Evolutionary conservation across 768 basidiomycete genomes (phyloP), one percentile per base, ranked within the genome.

Genomic region (Russula abietina): DNA sequence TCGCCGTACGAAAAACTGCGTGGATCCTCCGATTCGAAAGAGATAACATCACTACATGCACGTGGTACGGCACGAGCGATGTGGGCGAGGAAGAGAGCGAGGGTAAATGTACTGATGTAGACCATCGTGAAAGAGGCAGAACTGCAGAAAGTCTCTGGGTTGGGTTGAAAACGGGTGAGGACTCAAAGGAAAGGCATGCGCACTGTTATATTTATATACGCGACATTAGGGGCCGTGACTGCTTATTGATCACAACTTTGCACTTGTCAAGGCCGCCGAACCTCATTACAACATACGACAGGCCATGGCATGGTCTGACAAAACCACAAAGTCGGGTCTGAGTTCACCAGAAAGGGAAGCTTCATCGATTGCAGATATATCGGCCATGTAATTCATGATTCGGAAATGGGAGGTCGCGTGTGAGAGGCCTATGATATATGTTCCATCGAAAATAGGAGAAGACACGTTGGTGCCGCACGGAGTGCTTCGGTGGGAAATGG

Each of bases 141-240:
- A 30, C 16, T 39, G 16, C 24, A 14, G 36, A 36, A 36, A 24
- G 51, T 32, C 38, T 11, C 22, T 50, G 53, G 30, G 8, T 14
- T 14, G 48, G 38, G 38, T 39, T 6, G 14, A 39, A 22, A 8
- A 12, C 26, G 26, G 48, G 28, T 49, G 26, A 32, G 32, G 8
- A 4, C 22, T 7, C 5, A 7, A 8, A 22, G 17, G 33, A 28
- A 3, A 58, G 26, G 50, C 10, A 22, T 4, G n/a, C 14, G 17
- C 30, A 14, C 43, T 51, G 43, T 55, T 60, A 60, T 60, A 46
- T n/a, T 55, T 60, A 60, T 60, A 46, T n/a, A 48, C 8, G 45
- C 38, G 16, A 39, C 9, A 24, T n/a, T n/a, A 22, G 45, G 10
- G n/a, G 45, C 4, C 10, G 38, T 17, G 38, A 39, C 17, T 38